Evolutionary conservation across 768 basidiomycete genomes (phyloP).

Genomic region (Amanita molliuscula): DNA sequence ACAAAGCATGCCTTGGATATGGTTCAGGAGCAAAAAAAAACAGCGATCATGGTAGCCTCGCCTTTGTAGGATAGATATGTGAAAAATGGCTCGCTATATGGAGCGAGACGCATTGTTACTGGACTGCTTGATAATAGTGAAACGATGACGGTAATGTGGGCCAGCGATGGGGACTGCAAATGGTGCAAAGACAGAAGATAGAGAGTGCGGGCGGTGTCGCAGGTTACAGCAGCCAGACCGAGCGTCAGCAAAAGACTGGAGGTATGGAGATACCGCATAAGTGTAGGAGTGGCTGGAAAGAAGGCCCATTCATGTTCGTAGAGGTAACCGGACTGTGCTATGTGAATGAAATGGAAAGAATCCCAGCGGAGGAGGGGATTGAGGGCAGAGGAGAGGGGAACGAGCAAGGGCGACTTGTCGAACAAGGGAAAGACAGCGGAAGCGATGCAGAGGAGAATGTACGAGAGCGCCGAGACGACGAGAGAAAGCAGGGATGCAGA

Average conservation of each 20-base stretch:
- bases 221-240: constrained; percentile 25
- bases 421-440: constrained; percentile 23
- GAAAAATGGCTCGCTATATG: constrained; percentile 83
- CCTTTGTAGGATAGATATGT: constrained; percentile 73
- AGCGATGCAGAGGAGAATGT: constrained; percentile 18
- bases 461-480: constrained; percentile 4
- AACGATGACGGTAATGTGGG: constrained; percentile 50
- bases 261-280: constrained; percentile 32
- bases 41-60: constrained; percentile 14
- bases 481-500: constrained; percentile 9
- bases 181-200: constrained; percentile 52
- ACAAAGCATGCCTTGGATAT: constrained; percentile 44
- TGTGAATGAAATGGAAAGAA: constrained; percentile 64
- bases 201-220: constrained; percentile 34
- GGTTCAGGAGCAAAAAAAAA: neutral
- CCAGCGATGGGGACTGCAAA: constrained; percentile 44
- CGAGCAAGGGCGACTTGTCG: constrained; percentile 26
- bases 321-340: constrained; percentile 45
- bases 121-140: constrained; percentile 81
- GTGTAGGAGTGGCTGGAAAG: constrained; percentile 53
- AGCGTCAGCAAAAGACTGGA: constrained; percentile 17
- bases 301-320: constrained; percentile 89
- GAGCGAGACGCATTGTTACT: constrained; percentile 53
- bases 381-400: constrained; percentile 9
- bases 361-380: constrained; percentile 72